Base-by-base conservation (phyloP, 202 grass and related monocot species). In the Schoenoplectus triqueter region DNA sequence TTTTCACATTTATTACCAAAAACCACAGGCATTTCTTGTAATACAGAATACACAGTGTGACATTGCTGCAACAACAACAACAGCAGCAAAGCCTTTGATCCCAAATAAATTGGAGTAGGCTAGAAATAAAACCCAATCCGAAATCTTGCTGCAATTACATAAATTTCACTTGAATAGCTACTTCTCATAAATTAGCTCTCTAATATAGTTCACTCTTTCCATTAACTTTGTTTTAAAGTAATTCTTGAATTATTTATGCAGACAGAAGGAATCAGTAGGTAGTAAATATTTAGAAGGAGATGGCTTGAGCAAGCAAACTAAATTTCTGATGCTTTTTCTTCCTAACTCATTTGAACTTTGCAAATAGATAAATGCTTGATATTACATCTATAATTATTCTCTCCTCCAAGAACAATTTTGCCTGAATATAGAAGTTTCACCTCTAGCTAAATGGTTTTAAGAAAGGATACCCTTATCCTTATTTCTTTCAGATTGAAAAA, bases 1-100 rank as follows among this genome's bases (percentile, higher is more conserved):
- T 31, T 31, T 70, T 70, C 67, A 71, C 3, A 2, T 18, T 48
- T 71, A 46, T 48, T 71, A 71, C 13, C 68, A 71, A 46, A 7
- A 71, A 71, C 41, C 68, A 45, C 14, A 71, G 15, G 13, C 68
- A 71, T 71, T 47, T 71, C 42, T 71, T 71, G 5, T 14, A 41
- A 71, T 47, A 18, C 42, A 17, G 68, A 70, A 70, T 17, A 70
- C 15, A 70, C 46, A 6, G 42, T 46, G 31, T 31, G 31, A 7
- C 68, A 18, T 70, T 70, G 42, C 68, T 47, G 67, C 41, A 46
- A 46, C 31, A 31, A 31, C 31, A 31, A 31, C 31, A 31, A 31
- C 31, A 31, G 31, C 31, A 31, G 31, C 31, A 31, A 31, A 31
- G 31, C 1, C 31, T 31, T 31, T 31, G 31, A 31, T 31, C 31